phyloP scores from a whole-genome alignment of 1,284 basidiomycete species.

The Ganoderma meredithae region DNA sequence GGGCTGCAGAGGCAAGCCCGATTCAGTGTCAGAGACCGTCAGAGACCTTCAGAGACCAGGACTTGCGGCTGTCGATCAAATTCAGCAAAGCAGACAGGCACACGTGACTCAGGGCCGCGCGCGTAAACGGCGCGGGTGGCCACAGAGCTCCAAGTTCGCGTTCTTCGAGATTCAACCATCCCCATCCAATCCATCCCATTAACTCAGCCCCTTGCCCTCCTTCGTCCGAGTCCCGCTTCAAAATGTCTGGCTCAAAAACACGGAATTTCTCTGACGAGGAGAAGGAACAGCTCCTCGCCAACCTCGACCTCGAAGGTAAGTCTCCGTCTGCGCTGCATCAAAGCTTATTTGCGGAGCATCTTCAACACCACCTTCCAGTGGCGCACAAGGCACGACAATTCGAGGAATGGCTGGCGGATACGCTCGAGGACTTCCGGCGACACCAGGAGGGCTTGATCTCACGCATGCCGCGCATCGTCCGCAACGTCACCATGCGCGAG shows the following conservation, averaged over 20 bases:
- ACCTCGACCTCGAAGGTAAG: constrained; percentile 81
- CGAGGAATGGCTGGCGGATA: constrained; percentile 73
- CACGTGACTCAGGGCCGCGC: constrained; percentile 29
- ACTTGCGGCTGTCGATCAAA: not conserved
- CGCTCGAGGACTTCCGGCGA: constrained; percentile 70
- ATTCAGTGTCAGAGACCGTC: no score
- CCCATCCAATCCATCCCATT: constrained; percentile 20
- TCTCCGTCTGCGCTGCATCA: constrained; percentile 18
- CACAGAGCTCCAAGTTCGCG: constrained; percentile 6
- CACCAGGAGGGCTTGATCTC: constrained; percentile 77
- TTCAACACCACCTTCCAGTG: constrained; percentile 49
- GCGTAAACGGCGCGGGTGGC: constrained; percentile 26
- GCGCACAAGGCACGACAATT: constrained; percentile 74
- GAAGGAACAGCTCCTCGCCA: constrained; percentile 75
- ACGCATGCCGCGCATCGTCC: constrained; percentile 78
- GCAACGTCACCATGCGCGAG: constrained; percentile 74
- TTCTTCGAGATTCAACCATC: constrained; percentile 25
- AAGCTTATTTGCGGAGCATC: constrained; percentile 20
- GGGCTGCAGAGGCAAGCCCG: constrained; percentile 1
- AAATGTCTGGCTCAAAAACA: constrained; percentile 25
- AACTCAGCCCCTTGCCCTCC: not conserved
- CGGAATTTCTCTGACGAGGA: constrained; percentile 61
- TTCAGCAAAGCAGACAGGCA: constrained; percentile 19
- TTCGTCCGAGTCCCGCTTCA: not conserved
- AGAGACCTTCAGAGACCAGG: no score